Conservation (phyloP, 352 stramenopile genomes). For the Aphanomyces stellatus region DNA sequence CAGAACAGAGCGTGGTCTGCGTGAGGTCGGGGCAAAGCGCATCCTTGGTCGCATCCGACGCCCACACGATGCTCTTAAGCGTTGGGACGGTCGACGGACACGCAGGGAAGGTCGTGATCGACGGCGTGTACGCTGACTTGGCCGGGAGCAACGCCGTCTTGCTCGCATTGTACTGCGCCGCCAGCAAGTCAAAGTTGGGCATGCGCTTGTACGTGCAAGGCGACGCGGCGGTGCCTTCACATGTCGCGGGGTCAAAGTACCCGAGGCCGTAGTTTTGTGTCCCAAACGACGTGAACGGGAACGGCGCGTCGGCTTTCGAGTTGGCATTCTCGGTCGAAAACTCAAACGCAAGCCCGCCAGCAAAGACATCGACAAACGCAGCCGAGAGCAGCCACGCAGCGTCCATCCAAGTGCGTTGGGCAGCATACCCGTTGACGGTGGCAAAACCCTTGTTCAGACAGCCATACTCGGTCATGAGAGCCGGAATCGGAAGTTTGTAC, state of each 20-base stretch:
- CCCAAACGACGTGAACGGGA: constrained; percentile 65
- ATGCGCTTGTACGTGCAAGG: constrained; percentile 58
- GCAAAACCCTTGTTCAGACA: constrained; percentile 54
- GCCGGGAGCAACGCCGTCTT: background rate
- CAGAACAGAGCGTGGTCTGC: constrained; percentile 10
- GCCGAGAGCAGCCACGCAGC: constrained; percentile 43
- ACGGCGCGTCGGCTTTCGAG: constrained; percentile 38
- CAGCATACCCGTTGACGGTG: constrained; percentile 44
- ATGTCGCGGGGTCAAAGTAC: constrained; percentile 68
- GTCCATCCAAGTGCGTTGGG: constrained; percentile 55
- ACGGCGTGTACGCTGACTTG: constrained; percentile 1
- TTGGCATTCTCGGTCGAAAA: constrained; percentile 75
- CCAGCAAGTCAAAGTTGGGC: constrained; percentile 69
- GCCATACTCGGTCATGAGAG: constrained; percentile 78
- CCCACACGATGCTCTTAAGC: constrained; percentile 32
- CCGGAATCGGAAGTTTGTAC: constrained; percentile 64
- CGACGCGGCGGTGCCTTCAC: constrained; percentile 43
- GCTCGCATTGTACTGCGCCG: constrained; percentile 27
- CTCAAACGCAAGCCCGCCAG: constrained; percentile 70
- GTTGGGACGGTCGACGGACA: constrained; percentile 32
- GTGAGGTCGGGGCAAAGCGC: constrained; percentile 19
- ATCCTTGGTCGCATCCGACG: constrained; percentile 2
- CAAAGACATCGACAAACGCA: constrained; percentile 44
- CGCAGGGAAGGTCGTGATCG: constrained; percentile 7
- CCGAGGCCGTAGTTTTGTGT: constrained; percentile 80